Conservation (phyloP, 2,329 filamentous ascomycete genomes). For the Venturia pyrina region DNA sequence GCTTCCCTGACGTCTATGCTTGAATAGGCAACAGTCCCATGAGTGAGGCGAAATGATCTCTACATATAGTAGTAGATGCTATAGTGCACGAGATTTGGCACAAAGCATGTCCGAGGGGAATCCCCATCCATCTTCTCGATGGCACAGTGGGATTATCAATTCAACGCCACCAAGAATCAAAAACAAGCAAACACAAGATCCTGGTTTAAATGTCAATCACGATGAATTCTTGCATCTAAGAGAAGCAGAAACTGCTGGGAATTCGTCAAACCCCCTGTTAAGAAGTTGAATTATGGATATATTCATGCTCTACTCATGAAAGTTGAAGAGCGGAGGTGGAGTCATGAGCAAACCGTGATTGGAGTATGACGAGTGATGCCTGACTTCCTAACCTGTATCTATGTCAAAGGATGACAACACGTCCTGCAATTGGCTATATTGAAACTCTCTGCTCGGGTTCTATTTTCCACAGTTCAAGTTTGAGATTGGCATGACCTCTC, state of each 20-base stretch:
- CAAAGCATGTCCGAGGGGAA: not conserved
- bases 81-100: too few species aligned
- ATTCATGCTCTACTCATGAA: too few species aligned
- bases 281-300: too few species aligned
- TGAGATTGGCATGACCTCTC: not conserved
- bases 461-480: not conserved
- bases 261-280: too few species aligned
- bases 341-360: not conserved
- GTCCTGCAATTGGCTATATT: not conserved
- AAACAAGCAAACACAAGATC: too few species aligned
- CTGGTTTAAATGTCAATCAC: too few species aligned
- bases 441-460: not conserved
- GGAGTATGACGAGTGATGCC: not conserved
- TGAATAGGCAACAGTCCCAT: not conserved
- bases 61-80: too few species aligned
- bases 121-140: not conserved
- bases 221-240: too few species aligned
- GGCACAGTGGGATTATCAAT: not conserved
- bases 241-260: too few species aligned
- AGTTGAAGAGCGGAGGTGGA: too few species aligned
- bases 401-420: not conserved
- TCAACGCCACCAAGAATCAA: not conserved
- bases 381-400: not conserved
- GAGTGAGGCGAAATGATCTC: not conserved
- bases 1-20: not conserved